Conservation (phyloP, 2,329 filamentous ascomycete genomes). For the Mycogone perniciosa region DNA sequence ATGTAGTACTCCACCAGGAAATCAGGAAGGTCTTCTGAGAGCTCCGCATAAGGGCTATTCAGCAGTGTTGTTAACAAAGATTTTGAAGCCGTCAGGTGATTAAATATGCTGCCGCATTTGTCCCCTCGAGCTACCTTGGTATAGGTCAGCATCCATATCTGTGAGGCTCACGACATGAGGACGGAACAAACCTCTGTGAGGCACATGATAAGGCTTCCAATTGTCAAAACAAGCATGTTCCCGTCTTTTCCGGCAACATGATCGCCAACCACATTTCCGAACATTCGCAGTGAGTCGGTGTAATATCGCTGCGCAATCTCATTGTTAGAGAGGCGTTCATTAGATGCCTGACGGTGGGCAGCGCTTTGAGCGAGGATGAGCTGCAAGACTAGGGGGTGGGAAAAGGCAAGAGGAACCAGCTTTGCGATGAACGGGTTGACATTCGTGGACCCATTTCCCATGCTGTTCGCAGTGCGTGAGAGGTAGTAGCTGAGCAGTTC, state of each 20-base stretch:
- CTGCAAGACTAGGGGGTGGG: slow-evolving; percentile 38
- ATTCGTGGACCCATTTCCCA: slow-evolving; percentile 41
- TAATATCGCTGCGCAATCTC: slow-evolving; percentile 31
- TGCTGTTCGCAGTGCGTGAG: slow-evolving; percentile 37
- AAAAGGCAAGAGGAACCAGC: slow-evolving; percentile 40
- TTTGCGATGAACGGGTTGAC: slow-evolving; percentile 41
- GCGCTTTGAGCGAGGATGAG: slow-evolving; percentile 41
- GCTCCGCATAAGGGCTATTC: slow-evolving; percentile 23
- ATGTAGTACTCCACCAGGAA: slow-evolving; percentile 44
- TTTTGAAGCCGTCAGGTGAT: slow-evolving; percentile 39
- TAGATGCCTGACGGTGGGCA: slow-evolving; percentile 31
- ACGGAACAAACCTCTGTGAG: slow-evolving; percentile 36
- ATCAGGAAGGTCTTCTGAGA: slow-evolving; percentile 33
- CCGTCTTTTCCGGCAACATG: slow-evolving; percentile 29
- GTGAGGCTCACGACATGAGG: not conserved
- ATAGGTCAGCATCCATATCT: not conserved
- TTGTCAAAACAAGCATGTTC: slow-evolving; percentile 33
- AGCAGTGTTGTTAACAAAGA: slow-evolving; percentile 34
- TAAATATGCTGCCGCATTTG: slow-evolving; percentile 38
- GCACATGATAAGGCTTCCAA: slow-evolving; percentile 40
- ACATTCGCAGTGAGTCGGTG: slow-evolving; percentile 29
- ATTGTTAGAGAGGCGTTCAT: slow-evolving; percentile 20
- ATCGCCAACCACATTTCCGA: slow-evolving; percentile 28
- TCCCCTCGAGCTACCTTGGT: slow-evolving; percentile 37
- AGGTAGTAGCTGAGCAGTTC: slow-evolving; percentile 42